phyloP scores from a whole-genome alignment of 1,284 basidiomycete genomes.

The Apiotrichum akiyoshidainum region DNA sequence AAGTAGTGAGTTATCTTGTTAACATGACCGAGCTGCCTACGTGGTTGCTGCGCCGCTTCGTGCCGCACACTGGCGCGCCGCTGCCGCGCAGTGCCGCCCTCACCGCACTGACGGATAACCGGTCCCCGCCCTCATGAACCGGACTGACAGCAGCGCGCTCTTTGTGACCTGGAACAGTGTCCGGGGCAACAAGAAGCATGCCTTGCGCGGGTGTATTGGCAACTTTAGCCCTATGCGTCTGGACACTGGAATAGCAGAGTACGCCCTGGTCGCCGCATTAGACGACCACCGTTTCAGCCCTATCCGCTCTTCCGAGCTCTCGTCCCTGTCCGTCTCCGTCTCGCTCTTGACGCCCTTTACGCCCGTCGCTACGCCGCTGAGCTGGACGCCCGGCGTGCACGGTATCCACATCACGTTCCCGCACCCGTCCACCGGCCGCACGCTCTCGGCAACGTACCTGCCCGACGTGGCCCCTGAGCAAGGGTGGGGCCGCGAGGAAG shows the following conservation, averaged over 20 bases:
- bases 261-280: constrained; percentile 68
- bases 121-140: background rate
- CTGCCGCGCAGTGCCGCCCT: too few species aligned
- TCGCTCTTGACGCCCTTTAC: constrained; percentile 92
- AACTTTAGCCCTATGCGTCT: constrained; percentile 79
- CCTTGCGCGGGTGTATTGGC: constrained; percentile 90
- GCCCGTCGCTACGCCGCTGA: constrained; percentile 75
- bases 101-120: too few species aligned
- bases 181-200: constrained; percentile 51
- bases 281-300: constrained; percentile 57
- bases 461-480: constrained; percentile 89
- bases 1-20: constrained; percentile 27
- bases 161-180: constrained; percentile 92
- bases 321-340: constrained; percentile 70
- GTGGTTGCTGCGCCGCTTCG: too few species aligned
- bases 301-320: constrained; percentile 72
- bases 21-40: too few species aligned
- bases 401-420: constrained; percentile 87
- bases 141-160: constrained; percentile 62
- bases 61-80: too few species aligned
- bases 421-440: constrained; percentile 61
- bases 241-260: constrained; percentile 75
- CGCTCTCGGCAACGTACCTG: constrained; percentile 86
- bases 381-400: constrained; percentile 88
- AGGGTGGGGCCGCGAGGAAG: constrained; percentile 86